Percentiles rank a stretch among this genome's conserved stretches.
Conservation (phyloP, 768 basidiomycete species). For the Lactarius hengduanensis region DNA sequence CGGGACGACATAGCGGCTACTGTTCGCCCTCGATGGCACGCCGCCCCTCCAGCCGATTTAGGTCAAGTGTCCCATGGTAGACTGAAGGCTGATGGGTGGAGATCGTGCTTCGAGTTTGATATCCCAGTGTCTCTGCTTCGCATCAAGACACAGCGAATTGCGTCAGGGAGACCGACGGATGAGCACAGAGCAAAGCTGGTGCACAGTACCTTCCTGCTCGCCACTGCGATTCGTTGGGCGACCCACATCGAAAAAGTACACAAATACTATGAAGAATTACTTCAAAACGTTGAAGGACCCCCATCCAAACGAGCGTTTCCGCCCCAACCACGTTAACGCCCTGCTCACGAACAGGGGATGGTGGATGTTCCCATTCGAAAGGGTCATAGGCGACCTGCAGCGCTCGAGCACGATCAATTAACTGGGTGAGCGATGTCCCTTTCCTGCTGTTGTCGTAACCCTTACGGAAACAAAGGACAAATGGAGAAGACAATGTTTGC, state of each 20-base stretch:
- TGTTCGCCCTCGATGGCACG: no score
- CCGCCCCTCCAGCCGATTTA: background rate
- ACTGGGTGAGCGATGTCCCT: conserved; percentile 26
- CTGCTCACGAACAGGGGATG: conserved; percentile 36
- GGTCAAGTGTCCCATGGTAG: background rate
- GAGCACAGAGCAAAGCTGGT: background rate
- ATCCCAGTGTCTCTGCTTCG: conserved; percentile 1
- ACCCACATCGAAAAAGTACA: no score
- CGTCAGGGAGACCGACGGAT: background rate
- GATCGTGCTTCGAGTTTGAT: conserved; percentile 9
- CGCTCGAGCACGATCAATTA: conserved; percentile 31
- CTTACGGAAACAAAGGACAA: conserved; percentile 6
- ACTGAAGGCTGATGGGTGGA: conserved; percentile 11
- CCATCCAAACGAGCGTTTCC: no score
- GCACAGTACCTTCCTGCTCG: background rate
- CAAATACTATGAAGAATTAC: no score
- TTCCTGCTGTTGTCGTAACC: no score
- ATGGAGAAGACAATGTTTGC: background rate
- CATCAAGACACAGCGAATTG: background rate
- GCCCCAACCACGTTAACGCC: conserved; percentile 23
- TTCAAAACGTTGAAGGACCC: no score
- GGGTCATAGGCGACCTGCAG: conserved; percentile 28
- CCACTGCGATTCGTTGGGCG: conserved; percentile 12
- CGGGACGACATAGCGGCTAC: no score
- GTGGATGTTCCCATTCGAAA: conserved; percentile 38